These are phyloP conservation scores for Entomophthora muscae DNA, from an alignment of 371 early-diverging fungal species.

Conservation along the genomic window DNA sequence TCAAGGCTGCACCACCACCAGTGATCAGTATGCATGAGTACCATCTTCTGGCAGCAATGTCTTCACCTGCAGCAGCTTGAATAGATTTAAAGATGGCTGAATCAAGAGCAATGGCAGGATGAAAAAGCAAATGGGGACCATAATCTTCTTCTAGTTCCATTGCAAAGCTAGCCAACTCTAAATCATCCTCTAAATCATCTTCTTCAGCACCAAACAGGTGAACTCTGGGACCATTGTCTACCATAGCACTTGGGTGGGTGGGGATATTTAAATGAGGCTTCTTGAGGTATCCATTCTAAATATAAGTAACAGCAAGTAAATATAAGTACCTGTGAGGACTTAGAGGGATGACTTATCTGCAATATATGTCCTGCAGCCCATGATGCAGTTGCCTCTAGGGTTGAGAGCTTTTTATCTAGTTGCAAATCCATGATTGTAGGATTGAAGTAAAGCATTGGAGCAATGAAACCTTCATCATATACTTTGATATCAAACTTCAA, in stretches of 20 bases:
- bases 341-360: background rate
- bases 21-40: constrained; percentile 61
- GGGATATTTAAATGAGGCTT: no score
- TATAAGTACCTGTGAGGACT: no score
- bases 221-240: no score
- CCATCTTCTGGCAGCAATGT: constrained; percentile 39
- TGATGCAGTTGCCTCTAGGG: background rate
- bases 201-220: background rate
- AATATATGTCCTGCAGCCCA: background rate
- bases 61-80: constrained; percentile 42
- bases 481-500: constrained; percentile 62
- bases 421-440: background rate
- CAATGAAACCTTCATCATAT: constrained; percentile 69
- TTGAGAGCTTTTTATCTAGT: background rate
- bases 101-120: constrained; percentile 27
- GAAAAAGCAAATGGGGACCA: background rate
- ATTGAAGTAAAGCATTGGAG: constrained; percentile 39
- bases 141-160: background rate
- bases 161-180: background rate
- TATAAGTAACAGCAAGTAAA: no score
- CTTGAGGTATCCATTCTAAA: no score
- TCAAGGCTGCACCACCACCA: constrained; percentile 51
- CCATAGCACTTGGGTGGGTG: no score
- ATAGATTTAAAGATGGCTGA: constrained; percentile 62
- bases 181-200: background rate